Conservation (phyloP, 2,329 filamentous ascomycete genomes). For the Achaetomium macrosporum region DNA sequence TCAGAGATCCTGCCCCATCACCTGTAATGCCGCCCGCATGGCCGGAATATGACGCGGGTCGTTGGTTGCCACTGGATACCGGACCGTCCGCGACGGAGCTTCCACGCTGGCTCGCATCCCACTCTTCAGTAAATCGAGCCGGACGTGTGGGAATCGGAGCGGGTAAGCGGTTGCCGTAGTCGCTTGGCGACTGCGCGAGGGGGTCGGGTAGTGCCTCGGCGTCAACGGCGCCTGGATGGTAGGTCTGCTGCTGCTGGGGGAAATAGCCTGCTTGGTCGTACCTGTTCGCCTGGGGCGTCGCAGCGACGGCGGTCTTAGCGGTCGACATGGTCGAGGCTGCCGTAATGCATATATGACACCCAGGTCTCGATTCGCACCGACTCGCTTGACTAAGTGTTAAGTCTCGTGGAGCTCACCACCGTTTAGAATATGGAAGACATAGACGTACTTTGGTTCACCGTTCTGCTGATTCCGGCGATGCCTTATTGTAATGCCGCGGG, state of each 20-base stretch:
- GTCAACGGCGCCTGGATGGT: conserved; percentile 25
- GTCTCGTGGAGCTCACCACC: background rate
- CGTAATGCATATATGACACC: conserved; percentile 8
- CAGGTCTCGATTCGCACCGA: conserved; percentile 4
- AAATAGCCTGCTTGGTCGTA: conserved; percentile 26
- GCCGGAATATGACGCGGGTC: conserved; percentile 31
- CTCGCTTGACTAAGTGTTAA: conserved; percentile 12
- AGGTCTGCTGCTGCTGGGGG: conserved; percentile 21
- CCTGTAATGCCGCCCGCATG: conserved; percentile 42
- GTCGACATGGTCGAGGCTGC: conserved; percentile 22
- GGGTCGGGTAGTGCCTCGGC: conserved; percentile 35
- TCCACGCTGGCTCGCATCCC: conserved; percentile 62
- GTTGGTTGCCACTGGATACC: conserved; percentile 20
- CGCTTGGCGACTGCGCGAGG: conserved; percentile 31
- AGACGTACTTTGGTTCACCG: background rate
- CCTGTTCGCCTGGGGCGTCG: conserved; percentile 15
- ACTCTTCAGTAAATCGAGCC: conserved; percentile 63
- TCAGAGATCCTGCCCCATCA: conserved; percentile 34
- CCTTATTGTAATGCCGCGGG: conserved; percentile 1
- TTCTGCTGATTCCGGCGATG: background rate
- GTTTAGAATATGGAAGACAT: background rate
- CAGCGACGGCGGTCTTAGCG: conserved; percentile 17
- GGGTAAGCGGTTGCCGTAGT: conserved; percentile 22
- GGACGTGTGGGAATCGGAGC: conserved; percentile 24
- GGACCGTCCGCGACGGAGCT: conserved; percentile 56